Evolutionary conservation across 2,329 filamentous ascomycete species (phyloP), one percentile per base, ranked within the genome.

Genomic region (Coleophoma eucalyptorum): DNA sequence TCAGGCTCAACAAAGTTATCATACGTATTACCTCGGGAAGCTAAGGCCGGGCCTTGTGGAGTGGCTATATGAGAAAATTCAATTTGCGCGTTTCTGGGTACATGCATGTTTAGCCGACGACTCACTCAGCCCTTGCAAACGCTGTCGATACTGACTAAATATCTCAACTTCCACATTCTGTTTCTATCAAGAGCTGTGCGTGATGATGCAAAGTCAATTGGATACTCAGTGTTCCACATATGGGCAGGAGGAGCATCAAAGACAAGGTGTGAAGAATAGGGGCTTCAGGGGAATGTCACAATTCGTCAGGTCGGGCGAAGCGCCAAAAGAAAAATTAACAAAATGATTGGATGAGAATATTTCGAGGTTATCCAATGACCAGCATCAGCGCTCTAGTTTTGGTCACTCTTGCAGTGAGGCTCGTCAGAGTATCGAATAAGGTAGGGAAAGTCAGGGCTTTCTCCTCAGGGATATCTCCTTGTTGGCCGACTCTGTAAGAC

Each of bases 321-420:
- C 55, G 57, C 52, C 42, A 49, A 49, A 38, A 51, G 21, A 3
- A 11, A 50, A 53, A 57, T 49, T 35, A 40, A 47, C 34, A 38
- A 19, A 59, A 50, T 44, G 44, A 56, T 62, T 62, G 61, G 60
- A 48, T 53, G 49, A 55, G 50, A 56, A 55, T 33, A 49, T 53
- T 51, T 46, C 41, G 20, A 20, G 3, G 15, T 16, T 33, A n/a
- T 21, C 61, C 55, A 62, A 62, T 60, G 43, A 56, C 5, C 21
- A 11, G 6, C 6, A 45, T 26, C 18, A 47, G 35, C 50, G 35
- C 34, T 48, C 54, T 52, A 55, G 50, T 32, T 43, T 41, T n/a
- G 38, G 49, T 50, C 48, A 50, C 43, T 48, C 37, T 48, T 51
- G 5, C 35, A 44, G 48, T 49, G 4, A 35, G 43, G 20, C 19